Evolutionary conservation across 1,284 basidiomycete genomes (phyloP), one percentile per base, ranked within the genome.

Genomic region (Heterobasidion occidentale): DNA sequence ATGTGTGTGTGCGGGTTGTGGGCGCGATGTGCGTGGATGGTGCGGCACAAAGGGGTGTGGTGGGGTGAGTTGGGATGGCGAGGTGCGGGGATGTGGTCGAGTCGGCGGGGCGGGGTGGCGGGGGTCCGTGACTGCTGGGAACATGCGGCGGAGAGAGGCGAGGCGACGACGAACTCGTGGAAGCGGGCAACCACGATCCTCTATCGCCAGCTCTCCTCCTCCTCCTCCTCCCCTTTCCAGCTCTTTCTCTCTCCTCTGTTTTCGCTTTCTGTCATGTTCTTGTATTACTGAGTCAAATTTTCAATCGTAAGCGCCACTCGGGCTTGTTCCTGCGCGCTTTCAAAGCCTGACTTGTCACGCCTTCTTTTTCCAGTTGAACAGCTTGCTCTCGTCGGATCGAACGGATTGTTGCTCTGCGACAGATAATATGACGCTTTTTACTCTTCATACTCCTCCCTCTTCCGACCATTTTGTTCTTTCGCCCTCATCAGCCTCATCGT

Each of bases 321-420:
- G 9, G n/a, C 4, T 12, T 20, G n/a, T 47, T 45, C 8, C 3
- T 48, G 46, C 19, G 12, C 46, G 27, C 38, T 11, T 42, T 42
- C n/a, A 3, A 33, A 48, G 12, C 46, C 11, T 48, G 19, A 11
- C 42, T 19, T 46, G 38, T 35, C 52, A 19, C 51, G 46, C n/a
- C 35, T 55, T 33, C 27, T 51, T 53, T 42, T 56, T 52, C 20
- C 54, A 60, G 58, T 7, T 48, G 11, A 33, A 52, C 53, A 46
- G 53, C 58, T 52, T 36, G 51, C 38, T 27, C 59, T 60, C 50
- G 55, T 57, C 36, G 44, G 53, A 60, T 57, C 55, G 55, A 57
- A 57, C 54, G 55, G 60, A 51, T 57, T 59, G 58, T 56, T 38
- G 48, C 53, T 51, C 15, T 51, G 48, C 17, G 20, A 34, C 50